Evolutionary conservation across 192 early-diverging fungal genomes (phyloP).

Genomic region (Funneliformis mosseae): DNA sequence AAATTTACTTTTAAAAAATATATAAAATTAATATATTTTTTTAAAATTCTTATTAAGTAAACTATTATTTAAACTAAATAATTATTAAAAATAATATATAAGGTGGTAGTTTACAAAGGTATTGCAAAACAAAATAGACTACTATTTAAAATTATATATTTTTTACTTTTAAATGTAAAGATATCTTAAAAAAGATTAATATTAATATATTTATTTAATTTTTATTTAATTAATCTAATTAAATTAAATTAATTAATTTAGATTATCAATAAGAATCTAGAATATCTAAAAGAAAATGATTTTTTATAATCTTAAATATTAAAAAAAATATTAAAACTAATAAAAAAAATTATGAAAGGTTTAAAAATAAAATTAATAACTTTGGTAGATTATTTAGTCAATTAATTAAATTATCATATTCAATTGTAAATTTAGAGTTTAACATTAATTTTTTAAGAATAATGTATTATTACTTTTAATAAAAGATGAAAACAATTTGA

Average conservation of each 20-base stretch:
- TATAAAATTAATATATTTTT: neutral
- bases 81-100: neutral
- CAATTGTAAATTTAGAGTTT: neutral
- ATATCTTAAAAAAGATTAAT: neutral
- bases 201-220: neutral
- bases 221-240: neutral
- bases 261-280: neutral
- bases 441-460: neutral
- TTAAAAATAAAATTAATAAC: neutral
- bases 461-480: neutral
- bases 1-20: neutral
- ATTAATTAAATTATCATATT: conserved; percentile 3
- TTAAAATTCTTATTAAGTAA: neutral
- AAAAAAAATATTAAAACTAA: neutral
- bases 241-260: neutral
- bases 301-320: neutral
- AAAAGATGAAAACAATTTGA: neutral
- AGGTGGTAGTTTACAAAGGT: neutral
- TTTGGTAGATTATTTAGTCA: neutral
- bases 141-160: neutral
- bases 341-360: neutral
- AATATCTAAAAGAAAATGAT: neutral
- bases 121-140: neutral
- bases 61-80: neutral
- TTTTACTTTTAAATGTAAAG: neutral